Percentiles rank a stretch among this genome's conserved stretches.
These are phyloP conservation scores for Pythium vanterpoolii DNA, from an alignment of 352 stramenopile species.

Conservation along the genomic window DNA sequence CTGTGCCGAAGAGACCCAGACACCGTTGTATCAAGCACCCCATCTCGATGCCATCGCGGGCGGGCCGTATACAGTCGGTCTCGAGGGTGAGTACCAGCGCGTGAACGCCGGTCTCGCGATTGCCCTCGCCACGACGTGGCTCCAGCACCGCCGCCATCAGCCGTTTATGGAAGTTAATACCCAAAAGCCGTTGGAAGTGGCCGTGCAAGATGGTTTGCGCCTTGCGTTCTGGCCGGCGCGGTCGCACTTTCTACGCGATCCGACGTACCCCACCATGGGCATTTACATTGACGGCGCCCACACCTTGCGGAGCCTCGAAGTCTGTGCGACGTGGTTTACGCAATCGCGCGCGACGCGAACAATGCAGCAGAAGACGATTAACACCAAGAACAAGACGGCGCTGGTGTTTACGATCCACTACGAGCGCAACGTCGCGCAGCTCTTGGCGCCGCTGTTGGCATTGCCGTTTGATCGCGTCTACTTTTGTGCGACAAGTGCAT, in stretches of 20 bases:
- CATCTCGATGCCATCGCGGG: constrained; percentile 42
- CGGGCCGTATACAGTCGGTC: constrained; percentile 36
- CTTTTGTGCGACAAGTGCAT: constrained; percentile 67
- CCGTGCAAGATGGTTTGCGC: constrained; percentile 44
- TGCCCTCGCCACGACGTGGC: constrained; percentile 56
- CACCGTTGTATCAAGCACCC: constrained; percentile 41
- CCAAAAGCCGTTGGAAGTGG: constrained; percentile 33
- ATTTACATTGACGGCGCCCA: constrained; percentile 90
- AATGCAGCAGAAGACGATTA: constrained; percentile 1
- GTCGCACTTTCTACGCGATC: constrained; percentile 58
- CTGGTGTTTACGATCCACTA: constrained; percentile 84
- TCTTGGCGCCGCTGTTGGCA: constrained; percentile 58
- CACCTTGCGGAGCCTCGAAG: constrained; percentile 76
- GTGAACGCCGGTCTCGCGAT: constrained; percentile 77
- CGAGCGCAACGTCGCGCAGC: constrained; percentile 69
- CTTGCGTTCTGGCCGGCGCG: constrained; percentile 79
- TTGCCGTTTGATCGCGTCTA: constrained; percentile 72
- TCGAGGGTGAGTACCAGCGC: constrained; percentile 74
- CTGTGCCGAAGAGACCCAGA: constrained; percentile 55
- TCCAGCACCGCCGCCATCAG: constrained; percentile 30
- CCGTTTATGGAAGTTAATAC: constrained; percentile 24
- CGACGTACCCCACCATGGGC: constrained; percentile 29
- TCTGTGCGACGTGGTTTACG: constrained; percentile 70
- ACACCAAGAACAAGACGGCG: constrained; percentile 40
- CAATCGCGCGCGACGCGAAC: constrained; percentile 18